Evolutionary conservation across 208 protist species (phyloP).

Genomic region (Wallacemonas sp.): DNA sequence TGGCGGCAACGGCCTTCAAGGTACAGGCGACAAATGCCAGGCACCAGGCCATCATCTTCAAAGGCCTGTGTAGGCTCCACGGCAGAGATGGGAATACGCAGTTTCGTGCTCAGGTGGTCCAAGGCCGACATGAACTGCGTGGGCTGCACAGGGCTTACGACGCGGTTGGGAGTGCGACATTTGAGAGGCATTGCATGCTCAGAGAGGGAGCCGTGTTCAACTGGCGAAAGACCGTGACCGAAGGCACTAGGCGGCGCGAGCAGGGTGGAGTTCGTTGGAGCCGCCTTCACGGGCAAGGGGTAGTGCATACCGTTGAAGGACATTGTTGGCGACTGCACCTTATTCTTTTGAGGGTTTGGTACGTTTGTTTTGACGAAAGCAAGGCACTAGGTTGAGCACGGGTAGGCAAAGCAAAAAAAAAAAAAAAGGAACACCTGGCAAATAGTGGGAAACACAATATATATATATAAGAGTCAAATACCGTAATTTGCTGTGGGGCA

Average conservation of each 20-base stretch:
- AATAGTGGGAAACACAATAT: too few relatives aligned
- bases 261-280: too few relatives aligned
- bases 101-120: slow-evolving; percentile 81
- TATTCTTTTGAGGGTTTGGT: too few relatives aligned
- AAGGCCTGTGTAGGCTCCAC: slow-evolving; percentile 76
- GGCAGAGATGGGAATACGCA: slow-evolving; percentile 61
- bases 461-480: too few relatives aligned
- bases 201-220: neutral
- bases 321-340: too few relatives aligned
- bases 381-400: neutral
- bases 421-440: too few relatives aligned
- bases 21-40: slow-evolving; percentile 78
- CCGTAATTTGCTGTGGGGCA: too few relatives aligned
- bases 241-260: neutral
- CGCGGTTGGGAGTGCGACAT: slow-evolving; percentile 4
- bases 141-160: neutral
- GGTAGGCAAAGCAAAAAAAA: neutral
- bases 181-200: neutral
- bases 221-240: neutral
- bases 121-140: slow-evolving; percentile 55
- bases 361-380: too few relatives aligned
- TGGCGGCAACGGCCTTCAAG: slow-evolving; percentile 78
- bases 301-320: too few relatives aligned
- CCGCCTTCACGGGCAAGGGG: too few relatives aligned
- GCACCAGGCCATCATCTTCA: slow-evolving; percentile 76